Base-by-base conservation (phyloP, 768 basidiomycete genomes). In the Guyanaporus albipodus region DNA sequence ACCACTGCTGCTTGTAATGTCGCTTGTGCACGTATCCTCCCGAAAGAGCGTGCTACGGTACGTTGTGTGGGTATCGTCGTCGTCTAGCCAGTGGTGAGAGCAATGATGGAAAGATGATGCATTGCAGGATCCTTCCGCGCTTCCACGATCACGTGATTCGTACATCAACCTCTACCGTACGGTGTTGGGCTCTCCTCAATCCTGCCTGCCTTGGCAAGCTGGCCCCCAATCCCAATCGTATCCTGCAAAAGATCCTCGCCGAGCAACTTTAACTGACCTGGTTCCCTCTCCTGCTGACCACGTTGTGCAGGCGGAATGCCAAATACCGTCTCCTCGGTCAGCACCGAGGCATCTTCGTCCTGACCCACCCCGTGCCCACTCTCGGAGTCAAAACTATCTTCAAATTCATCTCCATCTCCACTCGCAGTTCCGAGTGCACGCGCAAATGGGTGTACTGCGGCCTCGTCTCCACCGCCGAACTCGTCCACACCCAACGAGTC, bases 181-280 rank as follows among this genome's bases (percentile, higher is more conserved):
- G 84, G 85, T 14, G 85, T 86, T 37, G 84, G 85, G 48, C 75
- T 85, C 61, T 86, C 82, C 50, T 80, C 79, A 0, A 79, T 67
- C 22, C 71, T 66, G n/a, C 75, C 76, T 18, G 57, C 70, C 41
- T 66, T 67, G 26, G 71, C 74, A 48, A 79, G 69, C 50, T 77
- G 78, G 5, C 70, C 67, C 11, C 80, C 79, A 49, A 82, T 77
- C 6, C 76, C 80, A 40, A 79, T 75, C 21, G 83, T 84, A 55
- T 85, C 80, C 48, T 84, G 73, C 44, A 85, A 59, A 44, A 85
- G 56, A 45, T 81, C 77, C 42, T 78, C 75, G 0, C 85, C 84
- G n/a, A 78, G 67, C 75, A 87, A 72, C 58, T 72, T 70, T 51
- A 86, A 53, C 40, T 72, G 62, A 14, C 60, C 56, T 27, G 29